Conservation (phyloP, 352 stramenopile genomes). For the Phytophthora fragariae region DNA sequence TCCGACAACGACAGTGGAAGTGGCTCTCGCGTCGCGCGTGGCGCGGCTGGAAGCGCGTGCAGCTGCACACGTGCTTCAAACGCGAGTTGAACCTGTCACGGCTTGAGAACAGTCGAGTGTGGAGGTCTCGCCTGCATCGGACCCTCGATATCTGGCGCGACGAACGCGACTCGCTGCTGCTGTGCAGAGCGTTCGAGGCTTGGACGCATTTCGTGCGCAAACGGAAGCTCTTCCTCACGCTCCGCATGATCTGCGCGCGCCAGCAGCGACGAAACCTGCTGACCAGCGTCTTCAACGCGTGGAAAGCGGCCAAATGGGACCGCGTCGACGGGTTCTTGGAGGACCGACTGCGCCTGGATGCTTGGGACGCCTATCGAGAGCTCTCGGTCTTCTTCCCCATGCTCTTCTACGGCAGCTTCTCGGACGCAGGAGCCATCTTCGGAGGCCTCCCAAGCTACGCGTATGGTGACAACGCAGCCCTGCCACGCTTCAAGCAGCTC, state of each 20-base stretch:
- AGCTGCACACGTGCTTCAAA: constrained; percentile 65
- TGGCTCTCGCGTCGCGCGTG: constrained; percentile 43
- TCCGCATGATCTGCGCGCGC: constrained; percentile 51
- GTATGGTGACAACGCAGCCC: constrained; percentile 6
- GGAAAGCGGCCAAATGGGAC: constrained; percentile 75
- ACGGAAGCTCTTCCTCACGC: constrained; percentile 57
- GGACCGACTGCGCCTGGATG: constrained; percentile 58
- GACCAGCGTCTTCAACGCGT: constrained; percentile 58
- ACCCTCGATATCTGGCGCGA: constrained; percentile 64
- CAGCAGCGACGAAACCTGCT: constrained; percentile 52
- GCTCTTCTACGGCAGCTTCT: constrained; percentile 72
- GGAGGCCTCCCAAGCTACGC: constrained; percentile 46
- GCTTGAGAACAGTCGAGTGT: constrained; percentile 50
- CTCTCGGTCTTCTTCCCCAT: constrained; percentile 61
- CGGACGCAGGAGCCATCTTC: constrained; percentile 65
- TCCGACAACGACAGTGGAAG: constrained; percentile 22
- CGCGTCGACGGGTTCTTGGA: constrained; percentile 65
- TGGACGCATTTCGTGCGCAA: constrained; percentile 59
- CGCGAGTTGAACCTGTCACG: constrained; percentile 58
- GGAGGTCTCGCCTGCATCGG: constrained; percentile 57
- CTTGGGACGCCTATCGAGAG: constrained; percentile 67
- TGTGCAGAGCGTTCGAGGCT: constrained; percentile 53
- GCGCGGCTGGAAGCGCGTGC: constrained; percentile 58
- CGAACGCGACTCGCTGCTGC: constrained; percentile 9
- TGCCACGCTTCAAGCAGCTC: constrained; percentile 2